phyloP scores from a whole-genome alignment of 805 yeast species.

The Lipomyces oligophaga region DNA sequence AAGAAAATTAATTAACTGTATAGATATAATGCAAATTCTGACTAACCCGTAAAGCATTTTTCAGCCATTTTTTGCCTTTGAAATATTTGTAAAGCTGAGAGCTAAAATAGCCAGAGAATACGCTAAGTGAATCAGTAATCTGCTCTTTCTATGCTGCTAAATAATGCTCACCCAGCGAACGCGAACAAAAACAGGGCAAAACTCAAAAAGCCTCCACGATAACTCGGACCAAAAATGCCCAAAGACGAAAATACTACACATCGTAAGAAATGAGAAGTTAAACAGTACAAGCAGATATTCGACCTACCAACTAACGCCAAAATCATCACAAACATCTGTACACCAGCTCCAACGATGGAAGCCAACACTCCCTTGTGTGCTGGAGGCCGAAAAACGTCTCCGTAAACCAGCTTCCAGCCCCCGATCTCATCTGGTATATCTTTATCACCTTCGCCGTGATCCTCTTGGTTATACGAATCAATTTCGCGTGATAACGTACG shows the following conservation, averaged over 20 bases:
- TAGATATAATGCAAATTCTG: slow-evolving; percentile 23
- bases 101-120: slow-evolving; percentile 70
- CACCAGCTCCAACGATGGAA: slow-evolving; percentile 65
- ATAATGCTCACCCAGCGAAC: slow-evolving; percentile 51
- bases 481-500: slow-evolving; percentile 53
- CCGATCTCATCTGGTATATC: slow-evolving; percentile 30
- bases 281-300: background rate
- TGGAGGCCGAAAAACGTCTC: slow-evolving; percentile 57
- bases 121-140: slow-evolving; percentile 22
- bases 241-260: slow-evolving; percentile 51
- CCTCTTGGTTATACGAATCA: slow-evolving; percentile 38
- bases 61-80: slow-evolving; percentile 40
- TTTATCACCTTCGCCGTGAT: slow-evolving; percentile 28
- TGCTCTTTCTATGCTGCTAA: background rate
- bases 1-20: slow-evolving; percentile 9
- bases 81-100: slow-evolving; percentile 58
- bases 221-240: slow-evolving; percentile 58
- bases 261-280: background rate
- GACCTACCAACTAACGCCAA: slow-evolving; percentile 46
- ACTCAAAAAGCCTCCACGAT: slow-evolving; percentile 63
- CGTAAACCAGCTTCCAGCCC: slow-evolving; percentile 54
- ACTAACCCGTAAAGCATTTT: slow-evolving; percentile 33
- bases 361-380: slow-evolving; percentile 47
- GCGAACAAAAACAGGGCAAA: slow-evolving; percentile 59
- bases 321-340: slow-evolving; percentile 60